Base-by-base conservation (phyloP, 805 yeast species). In the Yarrowia porcina region DNA sequence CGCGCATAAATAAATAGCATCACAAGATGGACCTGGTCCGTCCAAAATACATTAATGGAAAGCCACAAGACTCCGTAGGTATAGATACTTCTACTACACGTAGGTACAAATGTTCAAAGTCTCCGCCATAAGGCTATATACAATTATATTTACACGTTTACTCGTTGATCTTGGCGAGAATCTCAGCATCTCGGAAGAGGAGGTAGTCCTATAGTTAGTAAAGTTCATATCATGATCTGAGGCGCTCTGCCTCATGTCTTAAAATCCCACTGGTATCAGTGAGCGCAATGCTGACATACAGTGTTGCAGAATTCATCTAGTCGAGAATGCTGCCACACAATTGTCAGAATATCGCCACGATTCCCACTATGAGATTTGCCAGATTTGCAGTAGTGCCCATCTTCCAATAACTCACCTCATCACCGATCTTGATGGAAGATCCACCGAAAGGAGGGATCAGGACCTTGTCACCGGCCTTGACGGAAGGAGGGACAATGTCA, bases 391-490 rank as follows among this genome's bases (percentile, higher is more conserved):
- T n/a, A n/a, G n/a, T n/a, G n/a, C n/a, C n/a, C n/a, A n/a, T n/a
- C n/a, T n/a, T n/a, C n/a, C n/a, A n/a, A n/a, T n/a, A n/a, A 56
- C 61, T 56, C 61, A 56, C 61, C 70, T 92, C 96, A 65, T 88
- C 91, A 69, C 89, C 92, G 70, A 94, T 83, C 79, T 89, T 91
- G 76, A 94, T 83, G 67, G 90, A 78, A 68, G 91, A 85, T 64
- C 99, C 99, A 66, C 99, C 99, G 69, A 88, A 93, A 65, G 88
- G 84, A 67, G 98, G 98, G 73, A 94, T 90, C 80, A 94, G 80
- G 52, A 94, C 98, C 71, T 87, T 85, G 80, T 94, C 99, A 71
- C 99, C 99, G 50, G 89, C 85, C 73, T 84, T 79, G 64, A 94
- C 97, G 68, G 86, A 80, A 65, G 92, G 86, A 61, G 85, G 80